Evolutionary conservation across 2,329 filamentous ascomycete species (phyloP), one percentile per base, ranked within the genome.

Genomic region (Penicillium corylophilum): DNA sequence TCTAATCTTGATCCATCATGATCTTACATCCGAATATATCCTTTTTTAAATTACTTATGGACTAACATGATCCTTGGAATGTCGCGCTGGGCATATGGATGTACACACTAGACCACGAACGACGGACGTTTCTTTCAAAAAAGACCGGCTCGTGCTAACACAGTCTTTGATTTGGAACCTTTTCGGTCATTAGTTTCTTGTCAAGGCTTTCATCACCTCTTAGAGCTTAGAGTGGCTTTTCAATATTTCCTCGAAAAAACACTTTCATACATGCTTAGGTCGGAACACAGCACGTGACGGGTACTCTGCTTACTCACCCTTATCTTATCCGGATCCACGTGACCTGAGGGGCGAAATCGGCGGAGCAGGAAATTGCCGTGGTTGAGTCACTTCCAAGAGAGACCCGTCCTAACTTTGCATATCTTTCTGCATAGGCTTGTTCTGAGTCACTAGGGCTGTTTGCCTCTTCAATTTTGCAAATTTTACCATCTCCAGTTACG

Each of bases 371-470:
- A 52, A 23, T 48, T 40, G 16, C 38, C 28, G 24, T 26, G 39
- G 23, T 53, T 57, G 57, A 60, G 44, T 60, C 55, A 62, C 48
- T 41, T 24, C 44, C 31, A 12, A 12, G n/a, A 26, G 22, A 15
- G 24, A 42, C 40, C 18, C 35, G 13, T 20, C 18, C 20, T 29
- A 24, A 13, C 16, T 47, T 48, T 9, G 38, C 33, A 15, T 53
- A 12, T 33, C 23, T 29, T 42, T 48, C 18, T 18, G 26, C 18
- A 38, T 29, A 40, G 28, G 23, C 38, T 47, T 44, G 33, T 13
- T 22, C 16, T 28, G n/a, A 45, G 15, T 39, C 28, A 31, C 24
- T 22, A 44, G 41, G 33, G 42, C 31, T 4, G 15, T 46, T 45
- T 10, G 35, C 35, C 36, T 38, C n/a, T 15, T 22, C 24, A 12